phyloP scores from a whole-genome alignment of 2,329 filamentous ascomycete species.

The Epichloe gansuensis region DNA sequence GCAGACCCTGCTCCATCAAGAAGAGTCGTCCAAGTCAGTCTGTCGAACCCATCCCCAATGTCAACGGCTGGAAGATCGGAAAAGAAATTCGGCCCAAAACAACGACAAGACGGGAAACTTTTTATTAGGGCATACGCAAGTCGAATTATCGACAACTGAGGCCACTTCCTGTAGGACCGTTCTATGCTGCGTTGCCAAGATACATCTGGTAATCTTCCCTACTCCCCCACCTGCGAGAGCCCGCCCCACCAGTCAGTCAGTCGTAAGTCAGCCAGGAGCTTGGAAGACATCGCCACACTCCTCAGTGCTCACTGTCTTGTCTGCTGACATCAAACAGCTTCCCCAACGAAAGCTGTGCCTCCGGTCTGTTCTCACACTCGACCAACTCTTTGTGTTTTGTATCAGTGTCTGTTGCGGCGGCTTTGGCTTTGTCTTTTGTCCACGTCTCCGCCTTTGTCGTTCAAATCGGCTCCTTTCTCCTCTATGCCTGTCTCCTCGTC shows the following conservation, averaged over 20 bases:
- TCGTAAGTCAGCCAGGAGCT: background rate
- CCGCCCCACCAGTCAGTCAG: background rate
- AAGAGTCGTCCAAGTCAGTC: too few species aligned
- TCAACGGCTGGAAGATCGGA: too few species aligned
- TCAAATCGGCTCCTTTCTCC: background rate
- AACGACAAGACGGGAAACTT: too few species aligned
- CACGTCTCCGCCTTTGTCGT: background rate
- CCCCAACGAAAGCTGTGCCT: background rate
- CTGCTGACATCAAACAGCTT: background rate
- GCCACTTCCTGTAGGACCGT: too few species aligned
- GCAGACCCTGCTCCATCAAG: too few species aligned
- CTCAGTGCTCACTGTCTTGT: background rate
- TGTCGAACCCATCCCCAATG: too few species aligned
- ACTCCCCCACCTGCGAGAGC: background rate
- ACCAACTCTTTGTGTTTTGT: background rate
- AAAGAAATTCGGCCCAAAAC: too few species aligned
- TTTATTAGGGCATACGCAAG: too few species aligned
- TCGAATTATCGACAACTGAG: too few species aligned
- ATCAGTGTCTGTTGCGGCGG: background rate
- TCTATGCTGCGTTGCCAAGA: too few species aligned
- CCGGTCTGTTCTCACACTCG: background rate
- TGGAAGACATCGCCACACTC: conserved; percentile 2
- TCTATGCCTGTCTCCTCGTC: background rate
- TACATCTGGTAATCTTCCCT: too few species aligned
- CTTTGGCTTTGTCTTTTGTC: background rate